Evolutionary conservation across 108 stramenopile species (phyloP), one percentile per base, ranked within the genome.

Genomic region (Pseudonitzschia delicatissima): DNA sequence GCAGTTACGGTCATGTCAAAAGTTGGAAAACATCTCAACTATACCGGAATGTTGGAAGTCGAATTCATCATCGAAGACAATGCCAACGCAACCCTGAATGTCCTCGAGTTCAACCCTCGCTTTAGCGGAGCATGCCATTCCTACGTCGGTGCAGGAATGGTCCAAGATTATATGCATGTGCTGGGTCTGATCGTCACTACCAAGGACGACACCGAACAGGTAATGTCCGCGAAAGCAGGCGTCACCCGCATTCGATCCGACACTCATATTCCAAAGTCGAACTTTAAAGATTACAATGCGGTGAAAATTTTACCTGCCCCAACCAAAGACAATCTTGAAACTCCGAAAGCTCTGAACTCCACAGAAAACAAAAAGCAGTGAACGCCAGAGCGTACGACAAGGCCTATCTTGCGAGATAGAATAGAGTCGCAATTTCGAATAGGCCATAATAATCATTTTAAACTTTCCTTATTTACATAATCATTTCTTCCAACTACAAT

Each of bases 71-170:
- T 17, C 21, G 48, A n/a, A 23, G 8, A 49, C 20, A 8, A 17
- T 21, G 15, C 48, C 11, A 17, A 49, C n/a, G 48, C 48, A 7
- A 49, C n/a, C 48, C 20, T 49, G 48, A n/a, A 49, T 49, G 48
- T 49, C 7, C 48, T 49, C 11, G 48, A 49, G 48, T 49, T 49
- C 48, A 49, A 49, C 48, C 48, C 48, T 21, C 48, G 48, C 21
- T 49, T 49, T 17, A 49, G 48, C 21, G 48, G 48, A 21, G 48
- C 48, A n/a, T 49, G 48, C 21, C 48, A 49, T 49, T n/a, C 48
- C 0, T 49, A 20, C n/a, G 48, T 49, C n/a, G 48, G 48, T 49
- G 48, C 48, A 49, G 48, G 48, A 23, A 49, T 49, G 48, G 48
- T 49, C 15, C 48, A 49, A 49, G 48, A 49, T 0, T 49, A 49